Evolutionary conservation across 352 stramenopile species (phyloP).

Genomic region (Globisporangium ultimum): DNA sequence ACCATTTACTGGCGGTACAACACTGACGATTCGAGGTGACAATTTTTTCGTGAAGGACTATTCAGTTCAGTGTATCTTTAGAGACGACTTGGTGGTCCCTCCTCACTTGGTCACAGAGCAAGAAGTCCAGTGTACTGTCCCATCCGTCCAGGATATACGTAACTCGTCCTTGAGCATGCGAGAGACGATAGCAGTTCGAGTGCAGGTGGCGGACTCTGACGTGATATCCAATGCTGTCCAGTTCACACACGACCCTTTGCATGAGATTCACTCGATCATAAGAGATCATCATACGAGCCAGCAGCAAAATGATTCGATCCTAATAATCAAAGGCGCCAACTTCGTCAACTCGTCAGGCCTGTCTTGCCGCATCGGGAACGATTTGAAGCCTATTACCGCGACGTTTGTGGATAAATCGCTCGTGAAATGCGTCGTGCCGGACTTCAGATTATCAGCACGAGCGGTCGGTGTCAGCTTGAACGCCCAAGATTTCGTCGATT

Average conservation of each 20-base stretch:
- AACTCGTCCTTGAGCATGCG: not conserved
- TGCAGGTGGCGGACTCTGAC: constrained; percentile 12
- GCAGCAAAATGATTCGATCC: constrained; percentile 12
- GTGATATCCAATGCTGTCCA: constrained; percentile 26
- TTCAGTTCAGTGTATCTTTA: constrained; percentile 23
- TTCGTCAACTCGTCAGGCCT: constrained; percentile 29
- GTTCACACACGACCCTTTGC: constrained; percentile 22
- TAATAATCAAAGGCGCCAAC: constrained; percentile 28
- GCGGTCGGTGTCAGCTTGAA: constrained; percentile 36
- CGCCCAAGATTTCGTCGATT: constrained; percentile 31
- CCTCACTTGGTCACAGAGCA: constrained; percentile 15
- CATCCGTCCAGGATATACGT: not conserved
- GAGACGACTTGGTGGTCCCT: constrained; percentile 13
- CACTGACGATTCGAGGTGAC: constrained; percentile 21
- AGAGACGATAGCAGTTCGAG: not conserved
- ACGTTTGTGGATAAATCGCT: constrained; percentile 14
- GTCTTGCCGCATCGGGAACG: constrained; percentile 20
- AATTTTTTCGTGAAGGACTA: constrained; percentile 13
- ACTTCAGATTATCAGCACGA: not conserved
- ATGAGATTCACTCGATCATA: constrained; percentile 20
- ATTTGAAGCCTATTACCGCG: not conserved
- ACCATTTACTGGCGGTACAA: constrained; percentile 20
- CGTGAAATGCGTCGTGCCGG: constrained; percentile 14
- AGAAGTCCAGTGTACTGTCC: constrained; percentile 22
- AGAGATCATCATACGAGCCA: constrained; percentile 9